Percentiles rank a stretch among this genome's conserved stretches.
phyloP scores from a whole-genome alignment of 2,329 filamentous ascomycete genomes.

The Nemania serpens region DNA sequence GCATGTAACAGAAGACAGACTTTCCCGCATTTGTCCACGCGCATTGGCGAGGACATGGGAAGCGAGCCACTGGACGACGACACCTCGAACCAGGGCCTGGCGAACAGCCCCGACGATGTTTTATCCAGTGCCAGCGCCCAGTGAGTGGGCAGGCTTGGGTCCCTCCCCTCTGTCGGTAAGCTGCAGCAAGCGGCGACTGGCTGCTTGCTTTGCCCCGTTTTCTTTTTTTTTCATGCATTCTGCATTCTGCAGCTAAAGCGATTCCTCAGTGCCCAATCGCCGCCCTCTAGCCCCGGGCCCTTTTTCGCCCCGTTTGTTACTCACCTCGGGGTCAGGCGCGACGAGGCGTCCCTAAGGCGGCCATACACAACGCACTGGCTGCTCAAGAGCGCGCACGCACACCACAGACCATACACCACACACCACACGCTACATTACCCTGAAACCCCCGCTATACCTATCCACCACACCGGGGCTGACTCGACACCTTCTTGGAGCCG shows the following conservation, averaged over 20 bases:
- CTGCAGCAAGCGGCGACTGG: no score
- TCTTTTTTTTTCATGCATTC: slow-evolving; percentile 10
- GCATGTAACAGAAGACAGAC: slow-evolving; percentile 8
- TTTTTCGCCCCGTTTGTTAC: slow-evolving; percentile 25
- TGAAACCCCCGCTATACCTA: neutral
- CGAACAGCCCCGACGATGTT: slow-evolving; percentile 18
- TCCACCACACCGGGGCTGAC: slow-evolving; percentile 22
- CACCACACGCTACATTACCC: neutral
- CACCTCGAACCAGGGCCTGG: slow-evolving; percentile 15
- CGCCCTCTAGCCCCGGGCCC: slow-evolving; percentile 9
- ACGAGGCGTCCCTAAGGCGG: slow-evolving; percentile 1
- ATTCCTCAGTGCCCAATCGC: slow-evolving; percentile 18
- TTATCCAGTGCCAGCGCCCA: no score
- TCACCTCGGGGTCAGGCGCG: slow-evolving; percentile 14
- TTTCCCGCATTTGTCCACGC: slow-evolving; percentile 23
- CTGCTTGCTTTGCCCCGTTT: slow-evolving; percentile 21
- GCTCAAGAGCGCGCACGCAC: neutral
- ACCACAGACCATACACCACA: neutral
- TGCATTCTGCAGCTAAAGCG: slow-evolving; percentile 14
- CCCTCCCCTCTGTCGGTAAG: no score
- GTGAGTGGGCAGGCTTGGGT: no score
- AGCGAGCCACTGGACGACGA: slow-evolving; percentile 21
- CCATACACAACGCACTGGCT: neutral
- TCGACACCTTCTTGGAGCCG: slow-evolving; percentile 16
- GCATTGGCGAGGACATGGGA: slow-evolving; percentile 15